Conservation (phyloP, 2,329 filamentous ascomycete genomes). For the Pseudofabraea citricarpa region DNA sequence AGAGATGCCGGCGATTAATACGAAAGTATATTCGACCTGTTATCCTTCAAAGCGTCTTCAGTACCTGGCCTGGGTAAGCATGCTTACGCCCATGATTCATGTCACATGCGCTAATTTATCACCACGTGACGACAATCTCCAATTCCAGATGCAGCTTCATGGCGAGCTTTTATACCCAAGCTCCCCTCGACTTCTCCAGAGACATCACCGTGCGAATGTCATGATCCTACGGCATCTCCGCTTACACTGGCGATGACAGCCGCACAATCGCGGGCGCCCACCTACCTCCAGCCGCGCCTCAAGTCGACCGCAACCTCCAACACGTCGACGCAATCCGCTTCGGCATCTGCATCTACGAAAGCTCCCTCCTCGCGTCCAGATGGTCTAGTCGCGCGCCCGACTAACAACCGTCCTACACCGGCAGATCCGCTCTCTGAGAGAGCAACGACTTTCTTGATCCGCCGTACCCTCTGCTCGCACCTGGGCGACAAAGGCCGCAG, state of each 20-base stretch:
- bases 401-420: slow-evolving; percentile 28
- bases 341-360: slow-evolving; percentile 11
- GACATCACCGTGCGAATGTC: background rate
- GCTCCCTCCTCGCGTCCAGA: slow-evolving; percentile 10
- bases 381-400: slow-evolving; percentile 17
- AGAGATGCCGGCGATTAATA: too few relatives aligned
- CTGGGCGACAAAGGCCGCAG: slow-evolving; percentile 50
- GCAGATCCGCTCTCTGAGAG: slow-evolving; percentile 64
- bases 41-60: too few relatives aligned
- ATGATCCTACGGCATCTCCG: background rate
- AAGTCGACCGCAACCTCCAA: slow-evolving; percentile 32
- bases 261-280: slow-evolving; percentile 1
- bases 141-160: background rate
- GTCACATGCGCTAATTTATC: too few relatives aligned
- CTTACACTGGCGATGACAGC: slow-evolving; percentile 1
- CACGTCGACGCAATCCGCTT: slow-evolving; percentile 14
- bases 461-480: slow-evolving; percentile 77
- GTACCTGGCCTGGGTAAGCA: too few relatives aligned
- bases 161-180: background rate
- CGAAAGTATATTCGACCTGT: too few relatives aligned
- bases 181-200: too few relatives aligned
- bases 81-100: too few relatives aligned
- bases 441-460: slow-evolving; percentile 76
- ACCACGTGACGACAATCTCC: background rate
- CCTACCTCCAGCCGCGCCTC: slow-evolving; percentile 23